phyloP scores from a whole-genome alignment of 768 basidiomycete genomes.

The Mycena galopus region DNA sequence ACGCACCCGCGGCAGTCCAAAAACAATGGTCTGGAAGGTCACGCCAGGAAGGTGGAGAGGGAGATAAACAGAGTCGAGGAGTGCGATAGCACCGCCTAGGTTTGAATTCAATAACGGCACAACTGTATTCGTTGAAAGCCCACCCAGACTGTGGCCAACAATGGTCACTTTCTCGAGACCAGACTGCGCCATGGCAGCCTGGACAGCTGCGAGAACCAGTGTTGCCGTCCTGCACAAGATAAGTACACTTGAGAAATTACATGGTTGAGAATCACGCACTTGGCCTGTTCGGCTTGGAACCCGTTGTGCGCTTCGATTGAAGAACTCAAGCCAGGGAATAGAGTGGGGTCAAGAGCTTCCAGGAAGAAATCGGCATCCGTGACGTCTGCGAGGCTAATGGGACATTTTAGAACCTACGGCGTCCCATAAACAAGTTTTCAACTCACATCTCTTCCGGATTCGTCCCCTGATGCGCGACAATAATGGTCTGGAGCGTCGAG shows the following conservation, averaged over 20 bases:
- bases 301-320: constrained; percentile 58
- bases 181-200: constrained; percentile 50
- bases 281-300: constrained; percentile 57
- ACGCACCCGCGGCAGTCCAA: constrained; percentile 58
- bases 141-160: constrained; percentile 60
- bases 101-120: constrained; percentile 11
- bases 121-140: not conserved
- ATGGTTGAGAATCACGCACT: constrained; percentile 43
- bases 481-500: constrained; percentile 49
- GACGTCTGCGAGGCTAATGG: constrained; percentile 49
- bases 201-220: constrained; percentile 54
- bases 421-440: not conserved
- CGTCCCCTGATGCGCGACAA: constrained; percentile 53
- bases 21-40: constrained; percentile 53
- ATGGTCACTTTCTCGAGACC: constrained; percentile 52
- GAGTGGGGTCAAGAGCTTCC: constrained; percentile 45
- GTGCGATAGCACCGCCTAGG: constrained; percentile 53
- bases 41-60: constrained; percentile 62
- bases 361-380: constrained; percentile 55
- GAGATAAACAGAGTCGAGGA: constrained; percentile 66
- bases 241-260: not conserved
- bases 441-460: constrained; percentile 51
- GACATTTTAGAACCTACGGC: not conserved
- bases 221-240: constrained; percentile 52
- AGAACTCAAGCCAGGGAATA: constrained; percentile 61